Base-by-base conservation (phyloP, 129 eudicot genomes). In the Ambrosia artemisiifolia region DNA sequence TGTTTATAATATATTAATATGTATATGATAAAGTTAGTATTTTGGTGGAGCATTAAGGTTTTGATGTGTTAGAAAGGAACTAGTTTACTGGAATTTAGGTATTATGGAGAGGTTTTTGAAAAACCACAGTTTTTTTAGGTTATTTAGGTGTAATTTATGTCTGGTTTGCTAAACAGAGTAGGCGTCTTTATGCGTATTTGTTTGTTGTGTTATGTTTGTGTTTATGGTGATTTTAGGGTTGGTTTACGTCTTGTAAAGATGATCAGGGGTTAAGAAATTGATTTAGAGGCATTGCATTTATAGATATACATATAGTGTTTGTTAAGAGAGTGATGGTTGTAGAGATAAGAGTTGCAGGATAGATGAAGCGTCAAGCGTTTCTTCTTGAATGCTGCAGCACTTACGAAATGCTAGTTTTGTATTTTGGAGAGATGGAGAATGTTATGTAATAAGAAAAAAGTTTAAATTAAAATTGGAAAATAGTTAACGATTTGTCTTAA, bases 191-290 rank as follows among this genome's bases (percentile, higher is more conserved):
- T 34, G 62, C 28, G n/a, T 63, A 63, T 3, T 19, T 55, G 62
- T 55, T 53, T 35, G 0, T 36, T 2, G 63, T 70, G 74, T 11
- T 51, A 51, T 51, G 10, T 53, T 53, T 51, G 74, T 69, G 47
- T 17, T 35, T 51, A 69, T 51, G 64, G 14, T 30, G 42, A n/a
- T 51, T 6, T 30, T 35, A 59, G 20, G 6, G 64, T 35, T 53
- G 49, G 44, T 35, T 53, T 30, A 34, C 35, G 64, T 36, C 74
- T 6, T 17, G 24, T 70, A 17, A 69, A 60, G 18, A 34, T 18
- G 50, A 7, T 33, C 7, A 50, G 63, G 47, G 73, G 47, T 50
- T 14, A 16, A 32, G 51, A 19, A 49, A 69, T 30, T 33, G 51
- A 46, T 61, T 61, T 32, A 61, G 19, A 13, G 17, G 32, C 42